phyloP scores from a whole-genome alignment of 164 flowering plant species.

The Kingdonia uniflora region DNA sequence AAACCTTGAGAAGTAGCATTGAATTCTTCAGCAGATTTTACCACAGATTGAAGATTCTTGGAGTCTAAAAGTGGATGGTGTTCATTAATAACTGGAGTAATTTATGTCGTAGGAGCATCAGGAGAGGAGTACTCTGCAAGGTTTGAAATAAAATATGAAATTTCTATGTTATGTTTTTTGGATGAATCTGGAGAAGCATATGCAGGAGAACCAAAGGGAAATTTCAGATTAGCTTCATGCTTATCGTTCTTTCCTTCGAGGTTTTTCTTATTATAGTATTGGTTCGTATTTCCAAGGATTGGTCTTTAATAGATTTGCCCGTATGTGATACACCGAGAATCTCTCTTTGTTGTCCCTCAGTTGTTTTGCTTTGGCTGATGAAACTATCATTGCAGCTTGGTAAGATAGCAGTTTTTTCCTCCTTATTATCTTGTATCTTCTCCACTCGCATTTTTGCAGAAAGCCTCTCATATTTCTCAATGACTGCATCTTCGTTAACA shows the following conservation, averaged over 20 bases:
- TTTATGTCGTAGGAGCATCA: slow-evolving; percentile 70
- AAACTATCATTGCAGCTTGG: too few species aligned
- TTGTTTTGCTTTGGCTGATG: slow-evolving; percentile 12
- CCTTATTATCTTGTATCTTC: slow-evolving; percentile 5
- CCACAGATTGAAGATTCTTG: slow-evolving; percentile 38
- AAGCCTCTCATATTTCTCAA: slow-evolving; percentile 29
- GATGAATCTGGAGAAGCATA: too few species aligned
- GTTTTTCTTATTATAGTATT: not conserved
- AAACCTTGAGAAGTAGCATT: slow-evolving; percentile 28
- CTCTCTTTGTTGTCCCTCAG: slow-evolving; percentile 20
- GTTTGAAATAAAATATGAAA: slow-evolving; percentile 49
- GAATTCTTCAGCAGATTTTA: slow-evolving; percentile 25
- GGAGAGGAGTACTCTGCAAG: too few species aligned
- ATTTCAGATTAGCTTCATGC: too few species aligned
- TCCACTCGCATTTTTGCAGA: slow-evolving; percentile 18
- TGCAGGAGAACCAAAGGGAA: too few species aligned
- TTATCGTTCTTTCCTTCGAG: not conserved
- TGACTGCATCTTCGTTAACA: slow-evolving; percentile 18
- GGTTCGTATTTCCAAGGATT: too few species aligned
- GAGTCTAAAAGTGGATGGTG: too few species aligned
- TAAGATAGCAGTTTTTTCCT: slow-evolving; percentile 5
- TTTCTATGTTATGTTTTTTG: slow-evolving; percentile 14
- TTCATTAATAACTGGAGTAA: slow-evolving; percentile 68
- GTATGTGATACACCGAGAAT: slow-evolving; percentile 10
- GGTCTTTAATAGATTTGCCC: too few species aligned